These are phyloP conservation scores for Spergularia marina DNA, from an alignment of 148 eudicot species.

Conservation along the genomic window DNA sequence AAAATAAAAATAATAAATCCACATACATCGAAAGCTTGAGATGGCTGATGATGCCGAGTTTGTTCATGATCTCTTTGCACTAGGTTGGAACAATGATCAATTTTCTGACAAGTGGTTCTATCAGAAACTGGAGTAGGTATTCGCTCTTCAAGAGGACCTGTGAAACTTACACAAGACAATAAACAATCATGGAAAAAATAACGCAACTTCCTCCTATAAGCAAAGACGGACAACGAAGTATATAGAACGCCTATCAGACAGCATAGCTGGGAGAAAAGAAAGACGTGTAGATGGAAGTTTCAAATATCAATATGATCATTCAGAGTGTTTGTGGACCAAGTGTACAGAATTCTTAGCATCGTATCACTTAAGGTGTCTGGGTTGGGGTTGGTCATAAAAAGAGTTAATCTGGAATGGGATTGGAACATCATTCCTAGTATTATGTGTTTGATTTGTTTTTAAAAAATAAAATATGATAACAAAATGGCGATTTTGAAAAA, in stretches of 20 bases:
- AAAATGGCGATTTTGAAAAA: too few relatives aligned
- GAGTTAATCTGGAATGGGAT: too few relatives aligned
- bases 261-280: not conserved
- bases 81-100: slow-evolving; percentile 31
- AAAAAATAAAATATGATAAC: too few relatives aligned
- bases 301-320: not conserved
- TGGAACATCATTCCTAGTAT: too few relatives aligned
- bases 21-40: slow-evolving; percentile 47
- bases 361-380: too few relatives aligned
- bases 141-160: slow-evolving; percentile 72
- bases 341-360: not conserved
- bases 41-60: slow-evolving; percentile 37
- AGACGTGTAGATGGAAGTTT: slow-evolving; percentile 1
- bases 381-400: too few relatives aligned
- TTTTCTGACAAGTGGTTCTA: slow-evolving; percentile 34
- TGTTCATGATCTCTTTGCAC: slow-evolving; percentile 37
- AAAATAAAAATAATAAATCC: not conserved
- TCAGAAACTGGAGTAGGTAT: slow-evolving; percentile 37
- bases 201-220: slow-evolving; percentile 1
- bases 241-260: not conserved
- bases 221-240: not conserved
- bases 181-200: slow-evolving; percentile 39
- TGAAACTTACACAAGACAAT: slow-evolving; percentile 57
- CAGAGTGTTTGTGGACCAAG: not conserved
- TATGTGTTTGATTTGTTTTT: too few relatives aligned